Percentiles rank a stretch among this genome's conserved stretches.
Evolutionary conservation across 257 asterid genomes (phyloP).

Genomic region (Solanum arcanum): DNA sequence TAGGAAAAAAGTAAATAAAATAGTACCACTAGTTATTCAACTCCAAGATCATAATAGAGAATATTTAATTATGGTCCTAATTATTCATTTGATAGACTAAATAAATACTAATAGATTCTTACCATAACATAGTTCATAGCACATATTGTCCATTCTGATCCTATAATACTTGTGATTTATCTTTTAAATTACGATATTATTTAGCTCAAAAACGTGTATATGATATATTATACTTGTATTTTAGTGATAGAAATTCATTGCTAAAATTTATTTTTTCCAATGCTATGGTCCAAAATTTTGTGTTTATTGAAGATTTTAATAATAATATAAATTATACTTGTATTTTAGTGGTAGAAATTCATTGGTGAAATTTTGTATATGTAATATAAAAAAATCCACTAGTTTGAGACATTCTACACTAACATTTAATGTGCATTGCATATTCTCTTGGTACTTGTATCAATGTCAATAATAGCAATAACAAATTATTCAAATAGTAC

Average conservation of each 20-base stretch:
- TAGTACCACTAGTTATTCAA: background rate
- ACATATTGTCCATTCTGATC: background rate
- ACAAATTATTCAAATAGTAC: background rate
- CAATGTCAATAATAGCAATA: background rate
- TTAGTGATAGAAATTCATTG: too few relatives aligned
- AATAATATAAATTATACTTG: background rate
- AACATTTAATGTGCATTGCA: background rate
- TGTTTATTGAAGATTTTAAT: background rate
- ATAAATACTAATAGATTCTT: background rate
- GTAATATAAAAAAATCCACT: background rate
- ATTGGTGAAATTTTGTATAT: background rate
- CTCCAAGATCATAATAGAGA: background rate
- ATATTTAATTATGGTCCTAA: background rate
- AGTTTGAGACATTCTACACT: background rate
- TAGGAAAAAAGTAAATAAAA: background rate
- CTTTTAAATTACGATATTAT: background rate
- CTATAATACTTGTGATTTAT: background rate
- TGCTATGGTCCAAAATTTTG: background rate
- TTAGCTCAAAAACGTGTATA: too few relatives aligned
- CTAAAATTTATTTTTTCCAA: background rate
- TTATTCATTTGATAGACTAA: background rate
- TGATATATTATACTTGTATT: too few relatives aligned
- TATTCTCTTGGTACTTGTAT: background rate
- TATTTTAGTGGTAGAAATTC: background rate
- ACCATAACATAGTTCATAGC: background rate